Base-by-base conservation (phyloP, 2,329 filamentous ascomycete species). In the Trichoderma citrinoviride region DNA sequence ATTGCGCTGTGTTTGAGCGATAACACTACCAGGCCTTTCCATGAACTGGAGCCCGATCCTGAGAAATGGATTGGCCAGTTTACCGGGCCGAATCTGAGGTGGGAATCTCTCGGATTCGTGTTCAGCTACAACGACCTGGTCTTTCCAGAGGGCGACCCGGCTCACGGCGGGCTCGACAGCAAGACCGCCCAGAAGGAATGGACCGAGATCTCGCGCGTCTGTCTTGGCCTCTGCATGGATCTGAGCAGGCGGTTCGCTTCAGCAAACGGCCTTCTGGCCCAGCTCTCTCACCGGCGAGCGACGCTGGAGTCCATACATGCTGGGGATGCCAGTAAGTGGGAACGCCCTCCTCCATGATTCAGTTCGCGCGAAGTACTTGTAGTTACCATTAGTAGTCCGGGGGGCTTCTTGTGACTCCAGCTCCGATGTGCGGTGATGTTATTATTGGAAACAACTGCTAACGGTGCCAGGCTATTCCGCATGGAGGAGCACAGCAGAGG, bases 81-180 rank as follows among this genome's bases (percentile, higher is more conserved):
- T 54, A 73, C 71, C 0, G 79, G 79, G 0, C 66, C 67, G 0
- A 76, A 75, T 17, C 69, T 79, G 21, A 74, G 80, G 1, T 82
- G 80, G 80, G 80, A 82, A 60, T 75, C 77, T 0, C 61, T 82
- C 1, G 80, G 79, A 0, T 60, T 81, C 12, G 68, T 80, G 1
- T 81, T 53, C 40, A 54, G 49, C 19, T 67, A 55, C 29, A 19
- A 33, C 8, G 55, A 65, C 21, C 44, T 58, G 15, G 23, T 37
- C 41, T 54, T 44, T 40, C 4, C 14, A 37, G 44, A 54, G 1
- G 14, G 19, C 14, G 23, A 25, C 17, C 14, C 7, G 8, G 10
- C 41, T 23, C 19, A 49, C 4, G 19, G 19, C 12, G 56, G 23
- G 7, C 10, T 44, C 5, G 52, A 41, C 19, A 44, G 19, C 27